Percentiles rank a stretch among this genome's conserved stretches.
phyloP scores from a whole-genome alignment of 257 asterid species.

The Henckelia pumila region DNA sequence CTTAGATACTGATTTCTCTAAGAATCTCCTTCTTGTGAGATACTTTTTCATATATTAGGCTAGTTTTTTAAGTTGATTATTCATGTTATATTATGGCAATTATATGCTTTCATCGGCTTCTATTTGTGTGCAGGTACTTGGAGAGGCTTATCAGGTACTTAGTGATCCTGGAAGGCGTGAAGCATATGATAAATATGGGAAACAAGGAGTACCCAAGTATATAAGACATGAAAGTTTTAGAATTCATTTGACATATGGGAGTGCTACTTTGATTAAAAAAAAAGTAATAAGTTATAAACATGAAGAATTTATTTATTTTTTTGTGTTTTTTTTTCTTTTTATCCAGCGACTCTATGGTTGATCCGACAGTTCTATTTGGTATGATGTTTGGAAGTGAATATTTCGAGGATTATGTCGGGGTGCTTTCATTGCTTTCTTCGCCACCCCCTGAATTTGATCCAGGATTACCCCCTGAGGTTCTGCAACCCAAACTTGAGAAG shows the following conservation, averaged over 20 bases:
- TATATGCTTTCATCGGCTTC: background rate
- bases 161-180: conserved; percentile 71
- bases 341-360: conserved; percentile 66
- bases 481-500: conserved; percentile 57
- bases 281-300: background rate
- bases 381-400: conserved; percentile 77
- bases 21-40: background rate
- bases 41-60: background rate
- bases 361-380: conserved; percentile 81
- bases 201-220: conserved; percentile 61
- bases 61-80: conserved; percentile 4
- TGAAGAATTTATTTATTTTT: background rate
- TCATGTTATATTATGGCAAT: background rate
- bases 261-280: background rate
- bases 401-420: conserved; percentile 74
- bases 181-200: conserved; percentile 61
- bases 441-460: conserved; percentile 59
- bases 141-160: conserved; percentile 86
- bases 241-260: background rate
- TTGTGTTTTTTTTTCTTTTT: background rate
- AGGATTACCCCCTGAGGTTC: conserved; percentile 53
- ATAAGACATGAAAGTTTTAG: background rate
- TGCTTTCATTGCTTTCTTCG: conserved; percentile 66
- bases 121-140: conserved; percentile 52
- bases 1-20: background rate